phyloP scores from a whole-genome alignment of 129 eudicot species.

The Dittrichia graveolens region DNA sequence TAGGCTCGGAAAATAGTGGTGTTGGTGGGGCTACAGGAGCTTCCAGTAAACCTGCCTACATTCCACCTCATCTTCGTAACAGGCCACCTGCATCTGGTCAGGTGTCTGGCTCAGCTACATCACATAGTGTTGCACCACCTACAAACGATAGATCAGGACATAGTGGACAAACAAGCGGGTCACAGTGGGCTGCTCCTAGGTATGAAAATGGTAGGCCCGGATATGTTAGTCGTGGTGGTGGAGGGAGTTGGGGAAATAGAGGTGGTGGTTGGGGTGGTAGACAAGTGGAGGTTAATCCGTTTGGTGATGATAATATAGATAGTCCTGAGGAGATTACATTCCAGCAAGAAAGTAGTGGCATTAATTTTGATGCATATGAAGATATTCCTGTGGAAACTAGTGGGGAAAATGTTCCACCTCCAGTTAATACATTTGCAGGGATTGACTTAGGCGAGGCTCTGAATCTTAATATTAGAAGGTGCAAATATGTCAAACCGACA shows the following conservation, averaged over 20 bases:
- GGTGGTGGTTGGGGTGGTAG: constrained; percentile 33
- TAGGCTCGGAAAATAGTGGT: constrained; percentile 51
- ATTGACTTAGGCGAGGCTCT: constrained; percentile 77
- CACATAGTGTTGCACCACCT: constrained; percentile 48
- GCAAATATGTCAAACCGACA: constrained; percentile 81
- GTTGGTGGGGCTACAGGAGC: constrained; percentile 39
- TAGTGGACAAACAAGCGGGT: constrained; percentile 41
- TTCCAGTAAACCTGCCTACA: constrained; percentile 68
- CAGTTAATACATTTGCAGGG: constrained; percentile 78
- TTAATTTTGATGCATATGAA: constrained; percentile 83
- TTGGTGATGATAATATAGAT: constrained; percentile 27
- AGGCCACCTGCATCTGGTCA: constrained; percentile 43
- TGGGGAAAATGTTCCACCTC: constrained; percentile 74
- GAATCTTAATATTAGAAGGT: constrained; percentile 66
- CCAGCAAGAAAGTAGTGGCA: constrained; percentile 51
- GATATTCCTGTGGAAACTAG: constrained; percentile 85
- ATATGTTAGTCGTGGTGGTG: constrained; percentile 26
- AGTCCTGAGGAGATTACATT: constrained; percentile 45
- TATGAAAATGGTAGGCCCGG: constrained; percentile 44
- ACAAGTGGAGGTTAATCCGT: constrained; percentile 33
- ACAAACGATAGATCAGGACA: constrained; percentile 42
- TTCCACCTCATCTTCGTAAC: constrained; percentile 82
- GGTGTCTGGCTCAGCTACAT: constrained; percentile 30
- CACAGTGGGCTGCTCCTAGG: constrained; percentile 51
- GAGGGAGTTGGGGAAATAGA: constrained; percentile 31